Evolutionary conservation across 1,284 basidiomycete genomes (phyloP).

Genomic region (Rhodotorula sp.): DNA sequence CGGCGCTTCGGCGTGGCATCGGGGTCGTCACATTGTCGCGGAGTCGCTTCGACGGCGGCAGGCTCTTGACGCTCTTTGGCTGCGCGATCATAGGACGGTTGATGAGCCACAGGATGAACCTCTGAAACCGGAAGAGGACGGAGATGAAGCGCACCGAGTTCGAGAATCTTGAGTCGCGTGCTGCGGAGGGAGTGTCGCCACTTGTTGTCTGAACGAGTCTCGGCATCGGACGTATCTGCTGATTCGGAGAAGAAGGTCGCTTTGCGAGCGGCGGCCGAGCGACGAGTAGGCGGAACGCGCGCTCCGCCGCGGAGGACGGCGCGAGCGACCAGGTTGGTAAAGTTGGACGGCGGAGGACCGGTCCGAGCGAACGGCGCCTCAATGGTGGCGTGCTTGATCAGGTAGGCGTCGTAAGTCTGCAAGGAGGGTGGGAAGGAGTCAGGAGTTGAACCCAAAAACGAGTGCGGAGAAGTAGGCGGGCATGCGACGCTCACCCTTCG

Average conservation of each 20-base stretch:
- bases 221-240: conserved; percentile 1
- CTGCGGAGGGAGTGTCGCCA: conserved; percentile 31
- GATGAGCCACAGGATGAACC: background rate
- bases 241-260: background rate
- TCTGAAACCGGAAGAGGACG: no score
- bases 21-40: conserved; percentile 23
- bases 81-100: background rate
- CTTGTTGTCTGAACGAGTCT: background rate
- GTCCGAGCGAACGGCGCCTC: conserved; percentile 24
- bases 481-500: conserved; percentile 12
- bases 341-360: conserved; percentile 33
- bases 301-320: conserved; percentile 16
- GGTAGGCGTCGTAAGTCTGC: conserved; percentile 32
- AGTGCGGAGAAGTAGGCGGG: background rate
- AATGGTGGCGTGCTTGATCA: conserved; percentile 18
- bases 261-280: background rate
- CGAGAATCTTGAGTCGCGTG: conserved; percentile 30
- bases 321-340: conserved; percentile 36
- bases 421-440: background rate
- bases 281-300: background rate
- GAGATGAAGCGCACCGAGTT: conserved; percentile 20
- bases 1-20: conserved; percentile 33
- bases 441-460: background rate
- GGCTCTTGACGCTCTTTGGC: conserved; percentile 25
- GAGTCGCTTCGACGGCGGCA: conserved; percentile 21